phyloP scores from a whole-genome alignment of 768 basidiomycete species.

The Infundibulicybe gibba region DNA sequence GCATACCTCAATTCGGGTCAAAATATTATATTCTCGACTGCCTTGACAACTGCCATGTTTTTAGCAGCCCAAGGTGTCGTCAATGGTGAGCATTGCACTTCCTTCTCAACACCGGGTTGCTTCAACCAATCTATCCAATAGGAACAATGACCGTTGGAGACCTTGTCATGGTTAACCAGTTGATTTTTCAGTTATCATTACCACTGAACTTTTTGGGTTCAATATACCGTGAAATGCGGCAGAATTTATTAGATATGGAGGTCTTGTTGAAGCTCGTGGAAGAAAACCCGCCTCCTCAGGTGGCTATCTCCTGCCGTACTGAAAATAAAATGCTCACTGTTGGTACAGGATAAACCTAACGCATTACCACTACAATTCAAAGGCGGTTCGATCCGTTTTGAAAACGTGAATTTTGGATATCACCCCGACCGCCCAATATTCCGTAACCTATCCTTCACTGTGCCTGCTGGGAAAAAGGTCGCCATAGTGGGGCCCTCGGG shows the following conservation, averaged over 20 bases:
- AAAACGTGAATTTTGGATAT: slow-evolving; percentile 90
- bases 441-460: slow-evolving; percentile 78
- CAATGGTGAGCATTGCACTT: slow-evolving; percentile 57
- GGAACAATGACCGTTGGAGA: slow-evolving; percentile 99
- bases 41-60: slow-evolving; percentile 94
- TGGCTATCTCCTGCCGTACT: slow-evolving; percentile 18
- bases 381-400: slow-evolving; percentile 89
- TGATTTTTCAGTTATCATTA: slow-evolving; percentile 95
- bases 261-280: slow-evolving; percentile 86
- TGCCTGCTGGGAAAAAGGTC: slow-evolving; percentile 95
- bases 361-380: slow-evolving; percentile 66
- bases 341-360: slow-evolving; percentile 56
- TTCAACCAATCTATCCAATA: slow-evolving; percentile 20
- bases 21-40: slow-evolving; percentile 92
- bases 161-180: slow-evolving; percentile 98
- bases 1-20: slow-evolving; percentile 95
- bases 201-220: slow-evolving; percentile 97
- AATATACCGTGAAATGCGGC: slow-evolving; percentile 95
- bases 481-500: slow-evolving; percentile 97
- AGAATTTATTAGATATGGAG: slow-evolving; percentile 97
- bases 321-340: background rate
- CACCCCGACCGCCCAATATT: slow-evolving; percentile 93
- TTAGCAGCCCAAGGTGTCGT: slow-evolving; percentile 93
- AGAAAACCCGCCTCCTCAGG: slow-evolving; percentile 70
- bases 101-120: background rate